Percentiles rank a stretch among this genome's conserved stretches.
Evolutionary conservation across 306 rosid species (phyloP).

Genomic region (Vigna hirtella): DNA sequence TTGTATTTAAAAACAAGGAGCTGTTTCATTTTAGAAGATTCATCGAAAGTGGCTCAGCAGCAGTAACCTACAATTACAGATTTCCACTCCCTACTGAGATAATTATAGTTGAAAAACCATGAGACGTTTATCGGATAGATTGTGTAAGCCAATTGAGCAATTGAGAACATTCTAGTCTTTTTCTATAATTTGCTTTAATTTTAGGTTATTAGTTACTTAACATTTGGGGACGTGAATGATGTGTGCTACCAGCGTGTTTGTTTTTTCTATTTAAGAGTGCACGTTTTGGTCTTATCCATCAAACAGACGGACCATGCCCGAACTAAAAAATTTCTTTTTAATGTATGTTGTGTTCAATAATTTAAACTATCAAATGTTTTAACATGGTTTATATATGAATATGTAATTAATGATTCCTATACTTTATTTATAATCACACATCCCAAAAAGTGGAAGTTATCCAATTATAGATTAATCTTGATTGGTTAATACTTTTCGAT

Average conservation of each 20-base stretch:
- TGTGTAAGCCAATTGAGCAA: not conserved
- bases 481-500: not conserved
- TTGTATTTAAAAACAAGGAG: not conserved
- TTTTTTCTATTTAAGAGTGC: too few relatives aligned
- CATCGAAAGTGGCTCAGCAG: not conserved
- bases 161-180: not conserved
- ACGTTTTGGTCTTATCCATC: too few relatives aligned
- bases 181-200: not conserved
- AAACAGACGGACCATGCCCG: too few relatives aligned
- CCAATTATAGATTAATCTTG: too few relatives aligned
- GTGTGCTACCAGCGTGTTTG: not conserved
- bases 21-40: not conserved
- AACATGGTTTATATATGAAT: not conserved
- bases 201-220: not conserved
- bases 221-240: not conserved
- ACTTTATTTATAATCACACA: not conserved
- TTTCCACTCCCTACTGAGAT: not conserved
- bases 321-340: too few relatives aligned
- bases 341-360: too few relatives aligned
- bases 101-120: not conserved
- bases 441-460: not conserved
- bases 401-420: not conserved
- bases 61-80: not conserved
- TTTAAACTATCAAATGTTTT: not conserved
- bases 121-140: not conserved